Evolutionary conservation across 352 stramenopile species (phyloP).

Genomic region (Phytopythium aichiense): DNA sequence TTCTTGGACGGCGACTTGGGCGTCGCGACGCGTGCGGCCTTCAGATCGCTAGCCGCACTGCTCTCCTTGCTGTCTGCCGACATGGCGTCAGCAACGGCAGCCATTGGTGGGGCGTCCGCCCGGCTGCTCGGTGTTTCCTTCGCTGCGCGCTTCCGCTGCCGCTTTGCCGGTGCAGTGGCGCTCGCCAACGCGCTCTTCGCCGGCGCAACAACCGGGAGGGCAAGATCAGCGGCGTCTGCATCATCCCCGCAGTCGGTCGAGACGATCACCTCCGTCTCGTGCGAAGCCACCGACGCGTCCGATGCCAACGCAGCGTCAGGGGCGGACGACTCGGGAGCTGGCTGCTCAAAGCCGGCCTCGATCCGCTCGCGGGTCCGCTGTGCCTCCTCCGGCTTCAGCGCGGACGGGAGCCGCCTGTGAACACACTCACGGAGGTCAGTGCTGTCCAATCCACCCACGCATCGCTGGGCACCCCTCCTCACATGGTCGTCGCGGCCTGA

Average conservation of each 20-base stretch:
- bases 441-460: background rate
- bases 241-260: conserved; percentile 2
- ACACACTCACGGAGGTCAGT: background rate
- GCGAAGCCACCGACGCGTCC: background rate
- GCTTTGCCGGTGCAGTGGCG: background rate
- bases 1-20: background rate
- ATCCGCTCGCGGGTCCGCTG: conserved; percentile 30
- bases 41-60: background rate
- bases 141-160: background rate
- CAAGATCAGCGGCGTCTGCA: background rate
- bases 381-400: conserved; percentile 29
- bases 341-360: conserved; percentile 29
- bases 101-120: background rate
- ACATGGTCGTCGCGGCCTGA: background rate
- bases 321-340: background rate
- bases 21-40: background rate
- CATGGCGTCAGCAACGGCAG: background rate
- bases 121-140: background rate
- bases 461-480: background rate
- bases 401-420: conserved; percentile 23
- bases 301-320: background rate
- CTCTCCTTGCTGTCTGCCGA: background rate
- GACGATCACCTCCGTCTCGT: background rate
- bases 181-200: background rate
- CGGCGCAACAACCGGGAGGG: background rate